A percentile compares a stretch with the other conserved stretches of the same genome.
Conservation (phyloP, 768 basidiomycete genomes). For the Tulasnella sp. region DNA sequence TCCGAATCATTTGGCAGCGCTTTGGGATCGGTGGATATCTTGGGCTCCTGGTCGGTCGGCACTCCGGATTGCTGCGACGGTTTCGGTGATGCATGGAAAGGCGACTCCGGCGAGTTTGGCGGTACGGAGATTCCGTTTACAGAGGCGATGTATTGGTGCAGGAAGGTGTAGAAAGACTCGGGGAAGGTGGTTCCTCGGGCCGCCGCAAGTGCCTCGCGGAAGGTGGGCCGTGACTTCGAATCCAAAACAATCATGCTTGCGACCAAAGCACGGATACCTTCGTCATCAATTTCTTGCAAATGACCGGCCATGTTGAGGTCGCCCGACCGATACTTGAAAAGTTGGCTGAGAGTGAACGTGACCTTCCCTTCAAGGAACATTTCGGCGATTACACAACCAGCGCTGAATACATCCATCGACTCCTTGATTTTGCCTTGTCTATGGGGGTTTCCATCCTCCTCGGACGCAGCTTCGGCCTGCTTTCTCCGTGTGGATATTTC, state of each 20-base stretch:
- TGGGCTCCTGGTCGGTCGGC: slow-evolving; percentile 27
- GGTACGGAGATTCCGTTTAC: slow-evolving; percentile 53
- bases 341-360: slow-evolving; percentile 87
- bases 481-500: slow-evolving; percentile 68
- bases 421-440: slow-evolving; percentile 84
- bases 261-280: slow-evolving; percentile 72
- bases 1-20: slow-evolving; percentile 78
- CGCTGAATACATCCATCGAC: slow-evolving; percentile 95
- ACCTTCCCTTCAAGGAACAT: slow-evolving; percentile 92
- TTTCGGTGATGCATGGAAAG: slow-evolving; percentile 38
- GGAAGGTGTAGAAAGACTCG: slow-evolving; percentile 90
- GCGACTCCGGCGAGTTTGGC: slow-evolving; percentile 44
- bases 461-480: slow-evolving; percentile 30
- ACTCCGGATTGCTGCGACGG: not conserved
- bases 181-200: slow-evolving; percentile 81
- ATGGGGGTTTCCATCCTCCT: slow-evolving; percentile 56
- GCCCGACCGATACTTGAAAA: slow-evolving; percentile 90
- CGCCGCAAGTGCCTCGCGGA: slow-evolving; percentile 69
- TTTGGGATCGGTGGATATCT: slow-evolving; percentile 23
- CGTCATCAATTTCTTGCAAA: slow-evolving; percentile 72
- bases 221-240: slow-evolving; percentile 70
- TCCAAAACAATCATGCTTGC: slow-evolving; percentile 86
- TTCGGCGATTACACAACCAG: slow-evolving; percentile 92
- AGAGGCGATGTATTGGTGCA: slow-evolving; percentile 83
- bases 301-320: slow-evolving; percentile 72